These are phyloP conservation scores for Populus ilicifolia DNA, from an alignment of 345 rosid genomes.

Conservation along the genomic window DNA sequence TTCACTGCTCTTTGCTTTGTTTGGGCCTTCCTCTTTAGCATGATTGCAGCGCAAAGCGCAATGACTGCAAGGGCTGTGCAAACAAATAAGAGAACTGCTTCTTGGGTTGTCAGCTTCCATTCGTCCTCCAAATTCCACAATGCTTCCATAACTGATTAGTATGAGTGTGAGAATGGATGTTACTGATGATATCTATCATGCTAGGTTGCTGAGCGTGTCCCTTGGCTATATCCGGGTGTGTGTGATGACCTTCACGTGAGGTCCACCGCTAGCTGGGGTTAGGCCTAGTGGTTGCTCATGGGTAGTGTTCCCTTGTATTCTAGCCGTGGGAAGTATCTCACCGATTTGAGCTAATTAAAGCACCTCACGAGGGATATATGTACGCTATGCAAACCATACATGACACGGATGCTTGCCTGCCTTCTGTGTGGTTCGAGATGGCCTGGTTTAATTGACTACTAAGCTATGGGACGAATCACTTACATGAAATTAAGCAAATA, in stretches of 20 bases:
- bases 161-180: not conserved
- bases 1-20: conserved; percentile 22
- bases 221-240: not conserved
- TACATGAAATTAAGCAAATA: too few species aligned
- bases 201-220: not conserved
- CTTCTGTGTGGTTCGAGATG: not conserved
- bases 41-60: conserved; percentile 41
- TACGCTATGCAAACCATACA: not conserved
- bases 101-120: conserved; percentile 53
- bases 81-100: conserved; percentile 45
- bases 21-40: conserved; percentile 36
- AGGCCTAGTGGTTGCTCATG: not conserved
- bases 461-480: too few species aligned
- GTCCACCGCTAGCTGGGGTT: conserved; percentile 37
- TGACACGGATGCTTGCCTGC: not conserved
- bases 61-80: conserved; percentile 40
- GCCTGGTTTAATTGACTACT: too few species aligned
- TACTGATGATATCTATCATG: not conserved
- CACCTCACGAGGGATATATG: conserved; percentile 23
- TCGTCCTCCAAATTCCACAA: conserved; percentile 62
- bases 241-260: conserved; percentile 47
- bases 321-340: conserved; percentile 28
- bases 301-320: not conserved
- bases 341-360: conserved; percentile 18
- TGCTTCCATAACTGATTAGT: conserved; percentile 48